These are phyloP conservation scores for Pythium periplocum DNA, from an alignment of 352 stramenopile species.

Conservation along the genomic window DNA sequence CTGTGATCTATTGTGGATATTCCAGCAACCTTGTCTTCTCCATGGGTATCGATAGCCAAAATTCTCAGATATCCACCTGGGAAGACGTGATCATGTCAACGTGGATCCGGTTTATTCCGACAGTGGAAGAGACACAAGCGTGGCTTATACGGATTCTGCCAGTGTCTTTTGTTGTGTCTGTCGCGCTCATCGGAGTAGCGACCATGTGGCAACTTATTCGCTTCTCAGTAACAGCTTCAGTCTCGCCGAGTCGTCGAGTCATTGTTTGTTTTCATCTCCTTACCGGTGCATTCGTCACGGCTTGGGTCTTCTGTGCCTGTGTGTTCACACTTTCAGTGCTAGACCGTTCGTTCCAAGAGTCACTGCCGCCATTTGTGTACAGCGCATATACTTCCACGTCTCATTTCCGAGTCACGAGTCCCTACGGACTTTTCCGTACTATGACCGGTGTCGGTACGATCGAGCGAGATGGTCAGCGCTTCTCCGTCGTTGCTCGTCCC, in stretches of 20 bases:
- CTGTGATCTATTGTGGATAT: conserved; percentile 24
- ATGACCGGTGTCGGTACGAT: conserved; percentile 87
- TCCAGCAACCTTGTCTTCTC: conserved; percentile 22
- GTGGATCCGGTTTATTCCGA: conserved; percentile 26
- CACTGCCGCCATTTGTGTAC: conserved; percentile 22
- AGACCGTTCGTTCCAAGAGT: conserved; percentile 31
- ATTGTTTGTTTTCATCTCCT: conserved; percentile 12
- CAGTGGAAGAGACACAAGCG: conserved; percentile 32
- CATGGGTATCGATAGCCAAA: conserved; percentile 2
- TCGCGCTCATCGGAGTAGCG: conserved; percentile 8
- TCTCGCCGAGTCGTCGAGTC: neutral
- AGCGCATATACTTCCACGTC: conserved; percentile 13
- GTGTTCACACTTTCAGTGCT: conserved; percentile 33
- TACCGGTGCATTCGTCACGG: conserved; percentile 13
- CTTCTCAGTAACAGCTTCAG: neutral
- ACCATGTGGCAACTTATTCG: conserved; percentile 28
- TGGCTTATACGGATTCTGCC: conserved; percentile 37
- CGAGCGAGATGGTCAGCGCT: conserved; percentile 13
- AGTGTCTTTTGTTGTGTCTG: conserved; percentile 15
- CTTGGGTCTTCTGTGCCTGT: conserved; percentile 35
- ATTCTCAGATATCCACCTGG: neutral
- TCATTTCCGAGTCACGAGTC: conserved; percentile 37
- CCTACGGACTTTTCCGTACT: conserved; percentile 85
- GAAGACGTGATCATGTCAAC: conserved; percentile 16
- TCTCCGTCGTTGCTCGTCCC: conserved; percentile 70